Base-by-base conservation (phyloP, 177 flowering plant genomes). In the Vitis hybrid region DNA sequence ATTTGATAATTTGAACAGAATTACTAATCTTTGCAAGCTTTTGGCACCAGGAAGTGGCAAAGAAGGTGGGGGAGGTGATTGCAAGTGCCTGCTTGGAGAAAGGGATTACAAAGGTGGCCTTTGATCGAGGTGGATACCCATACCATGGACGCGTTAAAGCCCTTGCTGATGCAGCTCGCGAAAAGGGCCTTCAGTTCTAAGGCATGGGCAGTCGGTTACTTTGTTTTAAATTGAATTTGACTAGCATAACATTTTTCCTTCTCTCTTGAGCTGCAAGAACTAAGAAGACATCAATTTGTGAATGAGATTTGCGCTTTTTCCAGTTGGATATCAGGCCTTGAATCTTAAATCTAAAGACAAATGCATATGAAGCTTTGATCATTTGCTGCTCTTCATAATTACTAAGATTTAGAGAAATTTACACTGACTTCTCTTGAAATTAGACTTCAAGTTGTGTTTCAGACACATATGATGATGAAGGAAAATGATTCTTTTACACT, bases 101-200 rank as follows among this genome's bases (percentile, higher is more conserved):
- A 77, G 98, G 99, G 72, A 89, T 95, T 30, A 83, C 83, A 14
- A 91, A 87, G 74, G 98, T 95, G 52, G 98, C 92, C 19, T 93
- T 93, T 76, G 99, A 95, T 69, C 84, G 98, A 59, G 99, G 98
- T 57, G 99, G 99, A 51, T 95, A 86, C 65, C 92, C 86, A 17
- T 95, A 93, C 77, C 98, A 95, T 83, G 99, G 99, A 45, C 96
- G 99, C 10, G 73, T 95, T 70, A 71, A 87, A 85, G 98, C 97
- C 48, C 81, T 95, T 64, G 99, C 99, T 21, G 84, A 82, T 79
- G 92, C 99, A 52, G 99, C 99, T 48, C 83, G 98, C 26, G 98
- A 90, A 67, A 82, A 91, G 62, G 99, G 98, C 65, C 97, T 95
- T 78, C 86, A 85, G 71, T 94, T 92, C 73, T 94, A 78, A 65